These are phyloP conservation scores for Ceriops decandra DNA, from an alignment of 345 rosid species.

Conservation along the genomic window DNA sequence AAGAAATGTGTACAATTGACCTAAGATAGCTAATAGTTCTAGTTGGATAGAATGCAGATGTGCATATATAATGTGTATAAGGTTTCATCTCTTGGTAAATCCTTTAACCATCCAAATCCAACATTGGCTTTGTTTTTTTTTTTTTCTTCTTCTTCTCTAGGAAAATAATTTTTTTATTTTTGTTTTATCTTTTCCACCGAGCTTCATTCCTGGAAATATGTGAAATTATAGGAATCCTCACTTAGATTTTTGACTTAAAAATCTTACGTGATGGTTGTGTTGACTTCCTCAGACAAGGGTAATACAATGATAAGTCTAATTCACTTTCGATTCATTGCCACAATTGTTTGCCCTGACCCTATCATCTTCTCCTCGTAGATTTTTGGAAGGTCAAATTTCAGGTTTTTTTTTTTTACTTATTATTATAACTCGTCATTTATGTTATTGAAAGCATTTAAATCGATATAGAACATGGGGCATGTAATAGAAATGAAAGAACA, in stretches of 20 bases:
- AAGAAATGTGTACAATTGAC: too few relatives aligned
- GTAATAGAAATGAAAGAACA: too few relatives aligned
- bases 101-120: too few relatives aligned
- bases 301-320: neutral
- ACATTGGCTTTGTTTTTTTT: neutral
- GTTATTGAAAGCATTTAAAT: too few relatives aligned
- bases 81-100: constrained; percentile 12
- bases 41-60: too few relatives aligned
- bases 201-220: neutral
- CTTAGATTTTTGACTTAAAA: neutral
- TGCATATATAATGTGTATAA: neutral
- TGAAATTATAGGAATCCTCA: constrained; percentile 6
- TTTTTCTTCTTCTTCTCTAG: constrained; percentile 17
- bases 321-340: too few relatives aligned
- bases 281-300: neutral
- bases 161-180: constrained; percentile 14
- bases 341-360: too few relatives aligned
- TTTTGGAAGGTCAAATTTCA: neutral
- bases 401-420: neutral
- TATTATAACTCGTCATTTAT: neutral
- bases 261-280: neutral
- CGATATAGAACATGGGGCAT: too few relatives aligned
- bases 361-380: neutral
- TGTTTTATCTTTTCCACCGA: neutral
- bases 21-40: too few relatives aligned